Conservation (phyloP, 306 rosid genomes). For the Macrotyloma uniflorum region DNA sequence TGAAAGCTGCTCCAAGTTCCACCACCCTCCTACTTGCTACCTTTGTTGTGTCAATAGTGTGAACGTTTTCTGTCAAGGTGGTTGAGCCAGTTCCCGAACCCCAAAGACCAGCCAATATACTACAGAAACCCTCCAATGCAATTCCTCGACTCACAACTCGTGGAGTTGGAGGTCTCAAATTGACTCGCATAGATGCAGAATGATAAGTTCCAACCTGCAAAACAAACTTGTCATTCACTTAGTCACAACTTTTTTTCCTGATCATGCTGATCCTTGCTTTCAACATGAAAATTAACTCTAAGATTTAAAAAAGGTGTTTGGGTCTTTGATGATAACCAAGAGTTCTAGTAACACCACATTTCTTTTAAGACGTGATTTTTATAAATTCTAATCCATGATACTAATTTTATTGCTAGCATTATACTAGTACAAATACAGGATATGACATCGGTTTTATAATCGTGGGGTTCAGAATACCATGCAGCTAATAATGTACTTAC, state of each 20-base stretch:
- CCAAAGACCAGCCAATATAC: constrained; percentile 78
- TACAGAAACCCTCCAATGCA: constrained; percentile 85
- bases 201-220: constrained; percentile 79
- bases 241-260: not conserved
- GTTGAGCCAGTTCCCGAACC: constrained; percentile 85
- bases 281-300: not conserved
- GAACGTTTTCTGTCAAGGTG: constrained; percentile 77
- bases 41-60: constrained; percentile 69
- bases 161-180: constrained; percentile 70
- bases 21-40: constrained; percentile 73
- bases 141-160: constrained; percentile 89
- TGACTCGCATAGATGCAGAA: constrained; percentile 57
- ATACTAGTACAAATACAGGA: too few relatives aligned
- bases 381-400: too few relatives aligned
- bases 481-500: constrained; percentile 46
- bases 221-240: constrained; percentile 11
- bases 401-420: too few relatives aligned
- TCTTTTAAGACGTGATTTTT: too few relatives aligned
- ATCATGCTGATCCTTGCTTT: not conserved
- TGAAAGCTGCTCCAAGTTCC: constrained; percentile 65
- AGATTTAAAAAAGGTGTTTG: not conserved
- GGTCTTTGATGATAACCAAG: not conserved
- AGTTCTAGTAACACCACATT: not conserved
- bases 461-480: not conserved
- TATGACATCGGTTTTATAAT: too few relatives aligned